Conservation (phyloP, 257 asterid species). For the Solanum bulbocastanum region DNA sequence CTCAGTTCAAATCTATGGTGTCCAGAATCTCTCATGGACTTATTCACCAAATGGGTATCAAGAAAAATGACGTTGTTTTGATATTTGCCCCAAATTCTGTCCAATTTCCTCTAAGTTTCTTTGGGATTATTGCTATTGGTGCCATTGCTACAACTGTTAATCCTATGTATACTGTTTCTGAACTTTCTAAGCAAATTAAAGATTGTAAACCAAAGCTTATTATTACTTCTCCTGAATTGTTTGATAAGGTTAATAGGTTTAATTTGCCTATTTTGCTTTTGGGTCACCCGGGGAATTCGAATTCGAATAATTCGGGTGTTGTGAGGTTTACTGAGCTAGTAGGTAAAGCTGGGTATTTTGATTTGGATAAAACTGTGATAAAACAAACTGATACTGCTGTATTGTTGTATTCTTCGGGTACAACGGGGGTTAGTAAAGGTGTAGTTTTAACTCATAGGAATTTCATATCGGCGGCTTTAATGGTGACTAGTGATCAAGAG, state of each 20-base stretch:
- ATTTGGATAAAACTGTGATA: conserved; percentile 18
- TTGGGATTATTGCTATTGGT: conserved; percentile 50
- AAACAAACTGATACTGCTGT: conserved; percentile 67
- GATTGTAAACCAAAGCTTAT: conserved; percentile 64
- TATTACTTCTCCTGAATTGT: conserved; percentile 54
- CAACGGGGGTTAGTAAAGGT: conserved; percentile 87
- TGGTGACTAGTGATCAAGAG: conserved; percentile 67
- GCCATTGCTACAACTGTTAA: conserved; percentile 84
- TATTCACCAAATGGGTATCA: conserved; percentile 46
- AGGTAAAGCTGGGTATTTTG: conserved; percentile 29
- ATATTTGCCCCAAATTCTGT: conserved; percentile 70
- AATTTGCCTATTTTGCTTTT: conserved; percentile 50
- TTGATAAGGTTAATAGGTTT: conserved; percentile 48
- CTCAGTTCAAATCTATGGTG: conserved; percentile 47
- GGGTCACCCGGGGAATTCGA: conserved; percentile 13
- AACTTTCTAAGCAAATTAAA: conserved; percentile 62
- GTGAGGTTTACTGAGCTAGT: conserved; percentile 37
- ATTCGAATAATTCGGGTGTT: background rate
- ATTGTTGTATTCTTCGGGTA: conserved; percentile 83
- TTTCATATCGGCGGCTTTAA: conserved; percentile 55
- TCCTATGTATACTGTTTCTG: conserved; percentile 57
- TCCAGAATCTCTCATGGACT: conserved; percentile 47
- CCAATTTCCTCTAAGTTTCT: conserved; percentile 55
- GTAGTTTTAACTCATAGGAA: conserved; percentile 69
- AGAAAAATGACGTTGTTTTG: conserved; percentile 60